phyloP scores from a whole-genome alignment of 2,329 filamentous ascomycete genomes.

The Aureobasidium sp. region DNA sequence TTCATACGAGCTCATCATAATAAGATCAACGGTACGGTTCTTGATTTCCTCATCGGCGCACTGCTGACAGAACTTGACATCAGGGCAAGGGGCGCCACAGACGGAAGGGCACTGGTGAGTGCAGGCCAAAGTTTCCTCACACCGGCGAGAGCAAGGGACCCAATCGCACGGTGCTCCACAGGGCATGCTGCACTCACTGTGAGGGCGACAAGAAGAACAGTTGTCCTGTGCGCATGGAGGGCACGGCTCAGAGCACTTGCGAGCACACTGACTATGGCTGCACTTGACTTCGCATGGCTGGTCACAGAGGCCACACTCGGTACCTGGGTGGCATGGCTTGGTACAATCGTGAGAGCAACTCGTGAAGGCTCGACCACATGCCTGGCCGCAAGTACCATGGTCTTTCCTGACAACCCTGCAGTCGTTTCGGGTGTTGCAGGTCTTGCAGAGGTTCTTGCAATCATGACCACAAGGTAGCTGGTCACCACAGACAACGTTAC shows the following conservation, averaged over 20 bases:
- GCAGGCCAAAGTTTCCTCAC: constrained; percentile 44
- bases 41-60: constrained; percentile 42
- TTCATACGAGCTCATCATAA: constrained; percentile 45
- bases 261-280: constrained; percentile 47
- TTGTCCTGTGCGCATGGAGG: constrained; percentile 38
- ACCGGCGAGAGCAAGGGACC: constrained; percentile 55
- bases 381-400: constrained; percentile 42
- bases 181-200: constrained; percentile 43
- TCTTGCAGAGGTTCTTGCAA: constrained; percentile 42
- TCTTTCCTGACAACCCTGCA: constrained; percentile 24
- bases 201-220: constrained; percentile 21
- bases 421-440: constrained; percentile 37
- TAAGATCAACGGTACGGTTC: constrained; percentile 45
- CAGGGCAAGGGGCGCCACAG: constrained; percentile 56
- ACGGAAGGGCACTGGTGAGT: constrained; percentile 56
- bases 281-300: constrained; percentile 48
- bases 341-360: constrained; percentile 51
- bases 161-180: constrained; percentile 54
- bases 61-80: constrained; percentile 44
- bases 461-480: constrained; percentile 49
- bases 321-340: constrained; percentile 42
- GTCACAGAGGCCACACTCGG: constrained; percentile 40
- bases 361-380: constrained; percentile 42
- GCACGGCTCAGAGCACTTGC: constrained; percentile 51
- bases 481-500: constrained; percentile 41